Conservation (phyloP, 1,284 basidiomycete genomes). For the Mycosarcoma mackinlayi region DNA sequence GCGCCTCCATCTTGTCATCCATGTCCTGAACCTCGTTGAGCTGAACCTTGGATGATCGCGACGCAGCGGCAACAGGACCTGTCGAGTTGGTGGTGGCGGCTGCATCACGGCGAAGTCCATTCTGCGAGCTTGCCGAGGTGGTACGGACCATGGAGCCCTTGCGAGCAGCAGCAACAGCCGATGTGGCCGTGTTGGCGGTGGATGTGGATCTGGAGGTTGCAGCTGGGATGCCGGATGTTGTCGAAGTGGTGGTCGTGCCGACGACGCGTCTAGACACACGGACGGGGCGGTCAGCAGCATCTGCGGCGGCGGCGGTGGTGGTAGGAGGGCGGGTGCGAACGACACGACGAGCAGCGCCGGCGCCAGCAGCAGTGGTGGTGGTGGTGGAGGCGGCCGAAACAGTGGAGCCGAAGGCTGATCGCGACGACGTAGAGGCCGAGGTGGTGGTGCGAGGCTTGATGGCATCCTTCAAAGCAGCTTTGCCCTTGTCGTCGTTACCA, state of each 20-base stretch:
- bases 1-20: slow-evolving; percentile 49
- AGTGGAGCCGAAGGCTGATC: slow-evolving; percentile 18
- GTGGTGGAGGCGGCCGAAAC: slow-evolving; percentile 14
- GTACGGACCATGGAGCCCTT: slow-evolving; percentile 44
- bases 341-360: slow-evolving; percentile 48
- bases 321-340: slow-evolving; percentile 41
- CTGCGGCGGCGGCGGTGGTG: slow-evolving; percentile 17
- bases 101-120: slow-evolving; percentile 31
- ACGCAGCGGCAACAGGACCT: background rate
- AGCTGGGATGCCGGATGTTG: slow-evolving; percentile 27
- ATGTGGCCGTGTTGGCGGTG: slow-evolving; percentile 6
- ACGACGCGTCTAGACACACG: slow-evolving; percentile 39
- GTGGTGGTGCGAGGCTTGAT: slow-evolving; percentile 46
- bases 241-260: slow-evolving; percentile 31
- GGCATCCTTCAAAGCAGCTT: slow-evolving; percentile 44
- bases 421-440: slow-evolving; percentile 28
- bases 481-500: slow-evolving; percentile 45
- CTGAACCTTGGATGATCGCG: slow-evolving; percentile 35
- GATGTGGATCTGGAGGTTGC: slow-evolving; percentile 31
- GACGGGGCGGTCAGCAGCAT: slow-evolving; percentile 37
- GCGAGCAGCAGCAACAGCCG: slow-evolving; percentile 26
- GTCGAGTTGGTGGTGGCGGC: slow-evolving; percentile 5
- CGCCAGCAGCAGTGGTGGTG: slow-evolving; percentile 33
- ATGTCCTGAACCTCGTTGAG: slow-evolving; percentile 40
- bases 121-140: slow-evolving; percentile 39